A percentile compares a stretch with the other conserved stretches of the same genome.
phyloP scores from a whole-genome alignment of 1,284 basidiomycete genomes.

The Stereum hirsutum region DNA sequence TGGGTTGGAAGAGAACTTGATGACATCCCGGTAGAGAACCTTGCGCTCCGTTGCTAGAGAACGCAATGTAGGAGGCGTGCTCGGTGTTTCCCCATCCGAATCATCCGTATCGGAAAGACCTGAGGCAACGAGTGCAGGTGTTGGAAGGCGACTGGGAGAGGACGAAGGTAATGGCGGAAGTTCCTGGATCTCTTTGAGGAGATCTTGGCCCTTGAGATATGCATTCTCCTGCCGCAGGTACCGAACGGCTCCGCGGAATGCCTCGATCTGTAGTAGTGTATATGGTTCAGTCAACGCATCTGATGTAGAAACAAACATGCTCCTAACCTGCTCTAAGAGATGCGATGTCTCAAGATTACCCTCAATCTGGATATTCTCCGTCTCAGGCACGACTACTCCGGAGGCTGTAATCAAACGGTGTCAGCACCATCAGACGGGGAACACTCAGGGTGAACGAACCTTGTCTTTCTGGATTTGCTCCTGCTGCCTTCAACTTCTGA shows the following conservation, averaged over 20 bases:
- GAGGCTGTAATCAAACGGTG: conserved; percentile 21
- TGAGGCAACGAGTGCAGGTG: conserved; percentile 56
- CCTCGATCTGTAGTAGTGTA: conserved; percentile 59
- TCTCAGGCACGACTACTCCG: conserved; percentile 43
- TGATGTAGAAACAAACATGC: conserved; percentile 5
- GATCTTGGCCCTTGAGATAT: conserved; percentile 83
- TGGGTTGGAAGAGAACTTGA: conserved; percentile 71
- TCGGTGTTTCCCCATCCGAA: conserved; percentile 37
- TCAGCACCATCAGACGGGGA: conserved; percentile 6
- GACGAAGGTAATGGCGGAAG: conserved; percentile 55
- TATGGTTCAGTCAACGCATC: background rate
- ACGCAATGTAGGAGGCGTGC: conserved; percentile 40
- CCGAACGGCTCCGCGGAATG: conserved; percentile 81
- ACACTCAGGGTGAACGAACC: conserved; percentile 28
- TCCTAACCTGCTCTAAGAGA: conserved; percentile 70
- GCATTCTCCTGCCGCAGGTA: conserved; percentile 90
- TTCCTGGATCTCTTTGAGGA: conserved; percentile 73
- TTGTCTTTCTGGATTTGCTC: conserved; percentile 56
- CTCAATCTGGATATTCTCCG: conserved; percentile 59
- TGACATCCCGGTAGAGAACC: conserved; percentile 73
- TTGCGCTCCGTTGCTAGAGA: conserved; percentile 75
- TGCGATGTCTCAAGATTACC: conserved; percentile 79
- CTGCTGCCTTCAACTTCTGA: conserved; percentile 64
- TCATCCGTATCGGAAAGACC: conserved; percentile 54
- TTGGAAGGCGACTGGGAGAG: conserved; percentile 35